Evolutionary conservation across 139 green algal genomes (phyloP), one percentile per base, ranked within the genome.

Genomic region (Tetradesmus lagerheimii): DNA sequence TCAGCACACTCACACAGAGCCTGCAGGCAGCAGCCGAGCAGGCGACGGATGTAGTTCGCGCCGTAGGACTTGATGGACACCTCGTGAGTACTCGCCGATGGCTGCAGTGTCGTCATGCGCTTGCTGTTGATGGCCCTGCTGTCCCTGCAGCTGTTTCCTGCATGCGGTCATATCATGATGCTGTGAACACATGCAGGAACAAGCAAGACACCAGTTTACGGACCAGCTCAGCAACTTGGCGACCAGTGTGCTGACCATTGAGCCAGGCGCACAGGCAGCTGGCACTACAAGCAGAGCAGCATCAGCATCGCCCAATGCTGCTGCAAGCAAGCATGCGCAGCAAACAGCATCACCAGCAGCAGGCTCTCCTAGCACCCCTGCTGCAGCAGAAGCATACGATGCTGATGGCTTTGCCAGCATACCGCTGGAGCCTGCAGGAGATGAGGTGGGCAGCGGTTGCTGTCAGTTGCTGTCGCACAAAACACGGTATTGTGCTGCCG

Each of bases 151-250:
- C 71, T 38, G 38, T 11, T 66, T 41, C 20, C 41, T 74, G 39
- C 83, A 64, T 6, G n/a, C 43, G 38, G 12, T 43, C 15, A 83
- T 35, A 37, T 45, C 34, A 37, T 5, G 50, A 14, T 81, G 64
- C 71, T 23, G 38, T 9, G 2, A 4, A 31, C 12, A 29, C n/a
- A 31, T 14, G 62, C 67, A 89, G 85, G 85, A 89, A 38, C 85
- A 89, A 78, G 85, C 85, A 23, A 31, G 85, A 16, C 74, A 57
- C 27, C 62, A 81, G 12, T 39, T 83, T 23, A 83, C 34, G 4
- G 77, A 64, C 77, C 77, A 83, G 85, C 45, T 89, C 67, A 89
- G 85, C 67, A 89, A 31, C 23, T 38, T 89, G 9, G 85, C 85
- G 16, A 71, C 66, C 18, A 81, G n/a, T 23, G 85, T 89, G 23